Evolutionary conservation across 2,329 filamentous ascomycete species (phyloP).

Genomic region (Scedosporium minutisporum): DNA sequence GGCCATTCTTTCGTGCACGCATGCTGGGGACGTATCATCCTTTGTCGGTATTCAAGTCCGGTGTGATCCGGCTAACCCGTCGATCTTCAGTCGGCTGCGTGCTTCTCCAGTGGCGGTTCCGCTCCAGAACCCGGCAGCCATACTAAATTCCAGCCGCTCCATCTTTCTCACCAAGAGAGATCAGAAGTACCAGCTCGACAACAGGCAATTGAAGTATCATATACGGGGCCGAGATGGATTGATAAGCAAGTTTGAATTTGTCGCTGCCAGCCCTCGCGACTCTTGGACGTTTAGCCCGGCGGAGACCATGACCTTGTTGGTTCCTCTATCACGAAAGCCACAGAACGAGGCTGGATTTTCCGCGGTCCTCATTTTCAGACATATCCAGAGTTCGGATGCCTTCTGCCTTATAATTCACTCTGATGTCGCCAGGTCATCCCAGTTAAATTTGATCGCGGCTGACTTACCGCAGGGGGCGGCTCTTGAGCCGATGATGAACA

Average conservation of each 20-base stretch:
- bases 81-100: neutral
- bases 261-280: neutral
- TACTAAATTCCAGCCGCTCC: neutral
- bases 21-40: neutral
- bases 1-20: neutral
- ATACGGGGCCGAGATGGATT: neutral
- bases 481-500: too few relatives aligned
- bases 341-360: too few relatives aligned
- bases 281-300: constrained; percentile 42
- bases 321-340: too few relatives aligned
- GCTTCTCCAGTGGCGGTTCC: neutral
- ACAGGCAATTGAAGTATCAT: neutral
- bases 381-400: too few relatives aligned
- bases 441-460: too few relatives aligned
- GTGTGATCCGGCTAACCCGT: neutral
- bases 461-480: too few relatives aligned
- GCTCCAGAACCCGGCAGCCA: neutral
- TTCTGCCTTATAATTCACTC: too few relatives aligned
- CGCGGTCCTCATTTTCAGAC: too few relatives aligned
- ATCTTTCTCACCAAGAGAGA: neutral
- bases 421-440: too few relatives aligned
- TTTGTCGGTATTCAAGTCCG: neutral
- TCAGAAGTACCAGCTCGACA: too few relatives aligned
- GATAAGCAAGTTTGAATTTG: neutral
- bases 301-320: constrained; percentile 17